These are phyloP conservation scores for Plasmodium fragile DNA, from an alignment of 169 alveolate species.

Conservation along the genomic window DNA sequence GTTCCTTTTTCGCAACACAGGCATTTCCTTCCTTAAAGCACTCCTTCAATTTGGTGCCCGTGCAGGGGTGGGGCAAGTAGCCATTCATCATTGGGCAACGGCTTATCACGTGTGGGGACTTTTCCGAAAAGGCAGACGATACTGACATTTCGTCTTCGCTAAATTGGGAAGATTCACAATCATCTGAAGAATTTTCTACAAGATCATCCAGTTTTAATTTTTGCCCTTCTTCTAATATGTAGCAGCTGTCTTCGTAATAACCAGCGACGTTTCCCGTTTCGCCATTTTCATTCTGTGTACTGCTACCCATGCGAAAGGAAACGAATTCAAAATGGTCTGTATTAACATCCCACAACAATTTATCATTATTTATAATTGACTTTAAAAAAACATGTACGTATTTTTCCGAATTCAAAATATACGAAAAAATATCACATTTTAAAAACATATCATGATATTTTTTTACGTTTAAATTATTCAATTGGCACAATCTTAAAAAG, in stretches of 20 bases:
- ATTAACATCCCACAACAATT: constrained; percentile 73
- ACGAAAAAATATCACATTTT: constrained; percentile 44
- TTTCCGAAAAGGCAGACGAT: constrained; percentile 12
- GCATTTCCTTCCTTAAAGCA: neutral
- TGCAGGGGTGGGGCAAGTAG: neutral
- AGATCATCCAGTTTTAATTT: constrained; percentile 41
- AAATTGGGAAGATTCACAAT: neutral
- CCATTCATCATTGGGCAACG: neutral
- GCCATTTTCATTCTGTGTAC: neutral
- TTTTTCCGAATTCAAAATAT: constrained; percentile 31
- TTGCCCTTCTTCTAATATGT: neutral
- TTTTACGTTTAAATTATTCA: constrained; percentile 61
- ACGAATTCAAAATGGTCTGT: constrained; percentile 1
- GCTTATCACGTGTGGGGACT: neutral
- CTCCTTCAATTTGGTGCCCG: neutral
- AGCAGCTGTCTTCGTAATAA: neutral
- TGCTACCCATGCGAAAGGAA: neutral
- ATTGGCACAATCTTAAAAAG: constrained; percentile 75
- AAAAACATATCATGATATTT: constrained; percentile 71
- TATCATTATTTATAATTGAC: constrained; percentile 65
- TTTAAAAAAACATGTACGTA: constrained; percentile 61
- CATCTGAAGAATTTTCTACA: constrained; percentile 45
- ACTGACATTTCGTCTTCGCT: constrained; percentile 14
- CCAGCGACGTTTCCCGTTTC: neutral
- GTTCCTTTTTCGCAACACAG: neutral